Evolutionary conservation across 139 green algal genomes (phyloP).

Genomic region (Mesotaenium endlicherianum): DNA sequence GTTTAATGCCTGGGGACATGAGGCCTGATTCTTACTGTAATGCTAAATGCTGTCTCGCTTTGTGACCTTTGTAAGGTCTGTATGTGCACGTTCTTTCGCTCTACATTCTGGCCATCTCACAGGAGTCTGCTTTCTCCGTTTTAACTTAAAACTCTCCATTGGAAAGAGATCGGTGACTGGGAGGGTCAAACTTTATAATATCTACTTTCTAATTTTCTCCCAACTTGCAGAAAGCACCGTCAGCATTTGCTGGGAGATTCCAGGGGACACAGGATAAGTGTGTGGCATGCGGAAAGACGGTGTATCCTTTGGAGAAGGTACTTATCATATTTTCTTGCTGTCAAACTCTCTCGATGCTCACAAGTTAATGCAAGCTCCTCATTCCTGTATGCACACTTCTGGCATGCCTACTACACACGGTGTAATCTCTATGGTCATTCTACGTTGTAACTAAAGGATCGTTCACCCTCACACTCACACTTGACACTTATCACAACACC

Average conservation of each 20-base stretch:
- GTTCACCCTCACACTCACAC: too few species aligned
- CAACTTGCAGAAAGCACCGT: neutral
- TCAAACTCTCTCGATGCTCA: too few species aligned
- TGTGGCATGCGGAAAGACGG: slow-evolving; percentile 42
- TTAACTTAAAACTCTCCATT: neutral
- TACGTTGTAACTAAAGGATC: too few species aligned
- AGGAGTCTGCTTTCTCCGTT: neutral
- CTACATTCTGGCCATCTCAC: neutral
- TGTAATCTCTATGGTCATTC: too few species aligned
- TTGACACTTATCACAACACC: too few species aligned
- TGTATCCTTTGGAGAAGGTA: slow-evolving; percentile 50
- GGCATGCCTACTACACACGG: too few species aligned
- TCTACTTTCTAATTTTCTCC: neutral
- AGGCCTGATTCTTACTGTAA: too few species aligned
- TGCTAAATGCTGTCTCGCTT: too few species aligned
- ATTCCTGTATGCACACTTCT: too few species aligned
- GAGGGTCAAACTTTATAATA: neutral
- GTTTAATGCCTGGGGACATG: too few species aligned
- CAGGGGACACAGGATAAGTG: slow-evolving; percentile 46
- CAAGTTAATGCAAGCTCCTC: too few species aligned
- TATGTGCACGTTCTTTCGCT: neutral
- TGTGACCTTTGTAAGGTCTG: neutral
- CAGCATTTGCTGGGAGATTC: slow-evolving; percentile 20
- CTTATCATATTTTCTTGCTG: too few species aligned
- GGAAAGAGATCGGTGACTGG: neutral